These are phyloP conservation scores for Lagenaria siceraria DNA, from an alignment of 306 rosid genomes.

Conservation along the genomic window DNA sequence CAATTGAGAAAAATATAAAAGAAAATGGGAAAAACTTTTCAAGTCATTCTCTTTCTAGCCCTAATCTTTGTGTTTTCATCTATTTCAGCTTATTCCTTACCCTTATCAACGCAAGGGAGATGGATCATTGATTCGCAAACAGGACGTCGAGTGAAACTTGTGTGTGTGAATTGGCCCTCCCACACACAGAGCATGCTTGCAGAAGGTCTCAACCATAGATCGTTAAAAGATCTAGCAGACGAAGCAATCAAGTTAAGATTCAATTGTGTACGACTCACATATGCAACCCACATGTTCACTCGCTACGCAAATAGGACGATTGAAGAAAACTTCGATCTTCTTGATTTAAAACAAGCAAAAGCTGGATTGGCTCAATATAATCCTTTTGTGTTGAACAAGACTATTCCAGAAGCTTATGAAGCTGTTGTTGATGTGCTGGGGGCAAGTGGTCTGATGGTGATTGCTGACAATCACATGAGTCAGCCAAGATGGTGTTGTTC, in stretches of 20 bases:
- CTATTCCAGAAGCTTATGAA: conserved; percentile 23
- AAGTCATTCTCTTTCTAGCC: not conserved
- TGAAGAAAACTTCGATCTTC: not conserved
- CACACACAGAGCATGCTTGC: not conserved
- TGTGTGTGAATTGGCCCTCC: not conserved
- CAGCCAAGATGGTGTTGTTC: conserved; percentile 40
- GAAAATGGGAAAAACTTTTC: not conserved
- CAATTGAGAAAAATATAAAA: not conserved
- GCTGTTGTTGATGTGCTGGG: conserved; percentile 26
- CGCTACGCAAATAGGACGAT: not conserved
- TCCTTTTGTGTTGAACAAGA: conserved; percentile 15
- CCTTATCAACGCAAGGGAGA: not conserved
- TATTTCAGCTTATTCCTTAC: not conserved
- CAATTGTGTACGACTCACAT: not conserved
- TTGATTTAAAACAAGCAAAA: not conserved
- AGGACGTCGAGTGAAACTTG: not conserved
- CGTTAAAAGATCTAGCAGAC: not conserved
- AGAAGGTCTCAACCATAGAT: not conserved
- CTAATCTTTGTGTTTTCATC: not conserved
- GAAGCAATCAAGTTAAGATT: not conserved
- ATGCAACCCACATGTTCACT: not conserved
- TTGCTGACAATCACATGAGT: conserved; percentile 45
- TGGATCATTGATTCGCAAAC: not conserved
- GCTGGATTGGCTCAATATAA: not conserved
- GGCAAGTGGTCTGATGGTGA: conserved; percentile 24